Evolutionary conservation across 148 eudicot species (phyloP), one percentile per base, ranked within the genome.

Genomic region (Silene conica): DNA sequence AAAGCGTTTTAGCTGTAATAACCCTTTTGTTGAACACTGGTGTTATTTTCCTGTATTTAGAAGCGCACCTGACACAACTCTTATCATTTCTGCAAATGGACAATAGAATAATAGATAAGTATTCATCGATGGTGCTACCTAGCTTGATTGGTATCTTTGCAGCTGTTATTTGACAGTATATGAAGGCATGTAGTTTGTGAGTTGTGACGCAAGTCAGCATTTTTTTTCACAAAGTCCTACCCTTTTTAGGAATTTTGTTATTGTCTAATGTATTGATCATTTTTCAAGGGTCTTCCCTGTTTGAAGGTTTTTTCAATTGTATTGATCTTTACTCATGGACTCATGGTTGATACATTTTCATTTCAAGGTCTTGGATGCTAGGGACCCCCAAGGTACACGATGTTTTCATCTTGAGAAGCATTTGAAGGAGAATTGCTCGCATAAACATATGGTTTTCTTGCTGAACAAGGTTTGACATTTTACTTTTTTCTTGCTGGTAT

Each of bases 341-440:
- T 72, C 25, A 70, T 28, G 28, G 9, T 64, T 71, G 15, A 20
- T 60, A 9, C 22, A 16, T 16, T 50, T 38, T 69, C 7, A 22
- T 46, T 41, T 6, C 67, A 76, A 93, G 98, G 97, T 95, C 70
- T 80, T 95, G 87, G 99, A 95, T 89, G 99, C 97, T 10, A 87
- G 97, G 73, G 99, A 95, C 72, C 99, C 99, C 7, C 92, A 84
- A 82, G 99, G 99, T 73, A 95, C 99, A 56, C 83, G 99, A 79
- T 95, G 99, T 83, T 90, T 83, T 85, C 99, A 95, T 80, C 78
- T 95, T 72, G 99, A 95, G 86, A 92, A 81, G 89, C 99, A 95
- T 87, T 76, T 95, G 77, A 95, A 85, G 80, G 94, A 89, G 82
- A 86, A 95, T 74, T 90, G 96, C 87, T 82, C 79, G 63, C 97